A percentile compares a stretch with the other conserved stretches of the same genome.
These are phyloP conservation scores for Trichocladium antarcticum DNA, from an alignment of 495 filamentous ascomycete genomes.

Conservation along the genomic window DNA sequence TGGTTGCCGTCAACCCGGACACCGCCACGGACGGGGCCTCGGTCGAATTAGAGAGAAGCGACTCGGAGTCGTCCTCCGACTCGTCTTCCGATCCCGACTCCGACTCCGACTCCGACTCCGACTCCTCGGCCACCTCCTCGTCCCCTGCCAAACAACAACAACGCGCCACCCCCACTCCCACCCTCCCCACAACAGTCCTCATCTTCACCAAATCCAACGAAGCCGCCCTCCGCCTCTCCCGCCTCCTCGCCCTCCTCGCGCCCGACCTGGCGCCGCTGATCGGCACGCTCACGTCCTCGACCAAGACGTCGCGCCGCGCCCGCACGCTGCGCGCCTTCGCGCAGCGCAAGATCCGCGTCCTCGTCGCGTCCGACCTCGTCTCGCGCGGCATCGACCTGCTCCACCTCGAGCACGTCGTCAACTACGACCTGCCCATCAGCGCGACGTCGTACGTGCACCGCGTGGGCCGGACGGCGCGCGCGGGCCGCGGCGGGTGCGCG, in stretches of 20 bases:
- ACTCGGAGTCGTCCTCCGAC: constrained; percentile 22
- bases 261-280: constrained; percentile 47
- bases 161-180: not conserved
- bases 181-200: constrained; percentile 42
- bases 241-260: constrained; percentile 58
- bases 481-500: constrained; percentile 62
- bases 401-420: constrained; percentile 71
- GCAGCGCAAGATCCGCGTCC: constrained; percentile 51
- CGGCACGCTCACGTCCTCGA: constrained; percentile 65
- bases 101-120: constrained; percentile 19
- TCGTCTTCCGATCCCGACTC: constrained; percentile 26
- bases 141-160: constrained; percentile 11
- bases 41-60: constrained; percentile 16
- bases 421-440: constrained; percentile 82
- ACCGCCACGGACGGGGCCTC: constrained; percentile 5
- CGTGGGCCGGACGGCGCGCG: constrained; percentile 82
- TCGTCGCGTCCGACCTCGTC: constrained; percentile 85
- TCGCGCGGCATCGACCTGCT: constrained; percentile 84
- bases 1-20: constrained; percentile 12
- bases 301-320: constrained; percentile 51
- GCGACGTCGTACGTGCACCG: constrained; percentile 82
- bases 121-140: constrained; percentile 15
- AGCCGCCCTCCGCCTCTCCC: constrained; percentile 64
- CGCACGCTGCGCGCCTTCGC: constrained; percentile 51
- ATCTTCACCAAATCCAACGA: constrained; percentile 88